Percentiles rank a stretch among this genome's conserved stretches.
Evolutionary conservation across 345 rosid genomes (phyloP).

Genomic region (Sapria himalayana): DNA sequence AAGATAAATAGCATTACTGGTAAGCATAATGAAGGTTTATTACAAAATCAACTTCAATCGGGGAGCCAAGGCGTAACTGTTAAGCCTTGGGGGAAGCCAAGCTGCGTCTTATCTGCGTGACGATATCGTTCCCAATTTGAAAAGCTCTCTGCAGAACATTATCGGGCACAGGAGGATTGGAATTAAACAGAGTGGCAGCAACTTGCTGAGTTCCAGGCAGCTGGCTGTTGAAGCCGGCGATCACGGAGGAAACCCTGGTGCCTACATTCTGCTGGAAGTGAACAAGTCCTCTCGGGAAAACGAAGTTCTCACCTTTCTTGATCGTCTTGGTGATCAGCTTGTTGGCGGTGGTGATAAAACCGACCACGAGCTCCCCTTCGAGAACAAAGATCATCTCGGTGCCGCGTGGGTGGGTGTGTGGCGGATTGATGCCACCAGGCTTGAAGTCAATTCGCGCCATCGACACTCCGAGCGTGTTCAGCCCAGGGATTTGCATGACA

Average conservation of each 20-base stretch:
- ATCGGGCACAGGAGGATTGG: conserved; percentile 35
- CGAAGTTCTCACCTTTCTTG: conserved; percentile 35
- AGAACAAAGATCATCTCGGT: conserved; percentile 39
- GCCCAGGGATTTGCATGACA: conserved; percentile 39
- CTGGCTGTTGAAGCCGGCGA: conserved; percentile 43
- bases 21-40: too few relatives aligned
- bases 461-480: conserved; percentile 46
- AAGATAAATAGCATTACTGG: too few relatives aligned
- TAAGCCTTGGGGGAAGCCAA: too few relatives aligned
- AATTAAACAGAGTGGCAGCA: conserved; percentile 18
- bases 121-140: conserved; percentile 41
- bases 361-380: conserved; percentile 42
- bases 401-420: conserved; percentile 55
- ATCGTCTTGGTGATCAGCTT: conserved; percentile 24
- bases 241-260: conserved; percentile 18
- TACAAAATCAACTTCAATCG: too few relatives aligned
- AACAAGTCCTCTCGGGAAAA: conserved; percentile 41
- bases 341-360: conserved; percentile 43
- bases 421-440: conserved; percentile 40
- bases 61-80: too few relatives aligned
- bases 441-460: conserved; percentile 34
- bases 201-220: conserved; percentile 38
- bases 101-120: too few relatives aligned
- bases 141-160: conserved; percentile 39
- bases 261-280: conserved; percentile 52